These are phyloP conservation scores for Pilasporangium apinafurcum DNA, from an alignment of 352 stramenopile species.

Conservation along the genomic window DNA sequence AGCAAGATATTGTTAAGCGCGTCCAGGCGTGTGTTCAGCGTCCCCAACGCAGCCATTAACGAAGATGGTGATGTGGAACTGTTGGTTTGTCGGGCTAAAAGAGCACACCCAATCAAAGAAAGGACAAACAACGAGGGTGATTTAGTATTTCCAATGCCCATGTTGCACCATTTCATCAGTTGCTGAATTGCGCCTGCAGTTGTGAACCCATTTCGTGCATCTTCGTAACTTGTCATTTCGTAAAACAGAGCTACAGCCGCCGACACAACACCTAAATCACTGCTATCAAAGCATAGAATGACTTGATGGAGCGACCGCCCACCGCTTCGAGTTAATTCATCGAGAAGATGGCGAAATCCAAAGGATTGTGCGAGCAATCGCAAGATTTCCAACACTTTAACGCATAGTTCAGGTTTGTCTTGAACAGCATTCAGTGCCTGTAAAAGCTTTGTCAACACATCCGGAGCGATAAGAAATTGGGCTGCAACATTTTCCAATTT, in stretches of 20 bases:
- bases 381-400: slow-evolving; percentile 34
- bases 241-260: slow-evolving; percentile 49
- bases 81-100: slow-evolving; percentile 39
- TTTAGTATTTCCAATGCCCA: slow-evolving; percentile 16
- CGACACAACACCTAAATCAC: slow-evolving; percentile 17
- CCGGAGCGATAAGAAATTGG: slow-evolving; percentile 1
- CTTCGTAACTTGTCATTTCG: slow-evolving; percentile 38
- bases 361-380: slow-evolving; percentile 29
- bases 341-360: slow-evolving; percentile 47
- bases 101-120: slow-evolving; percentile 35
- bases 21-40: slow-evolving; percentile 23
- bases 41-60: slow-evolving; percentile 23
- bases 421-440: slow-evolving; percentile 6
- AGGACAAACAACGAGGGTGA: slow-evolving; percentile 27
- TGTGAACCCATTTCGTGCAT: slow-evolving; percentile 55
- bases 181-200: slow-evolving; percentile 46
- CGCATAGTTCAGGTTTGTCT: slow-evolving; percentile 12
- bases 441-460: slow-evolving; percentile 5
- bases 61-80: slow-evolving; percentile 5
- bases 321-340: slow-evolving; percentile 44
- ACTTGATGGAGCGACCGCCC: slow-evolving; percentile 43
- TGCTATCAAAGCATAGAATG: slow-evolving; percentile 31
- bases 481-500: not conserved
- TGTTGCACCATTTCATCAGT: slow-evolving; percentile 36
- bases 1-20: slow-evolving; percentile 41